phyloP scores from a whole-genome alignment of 306 rosid species.

The Adenanthera pavonina region DNA sequence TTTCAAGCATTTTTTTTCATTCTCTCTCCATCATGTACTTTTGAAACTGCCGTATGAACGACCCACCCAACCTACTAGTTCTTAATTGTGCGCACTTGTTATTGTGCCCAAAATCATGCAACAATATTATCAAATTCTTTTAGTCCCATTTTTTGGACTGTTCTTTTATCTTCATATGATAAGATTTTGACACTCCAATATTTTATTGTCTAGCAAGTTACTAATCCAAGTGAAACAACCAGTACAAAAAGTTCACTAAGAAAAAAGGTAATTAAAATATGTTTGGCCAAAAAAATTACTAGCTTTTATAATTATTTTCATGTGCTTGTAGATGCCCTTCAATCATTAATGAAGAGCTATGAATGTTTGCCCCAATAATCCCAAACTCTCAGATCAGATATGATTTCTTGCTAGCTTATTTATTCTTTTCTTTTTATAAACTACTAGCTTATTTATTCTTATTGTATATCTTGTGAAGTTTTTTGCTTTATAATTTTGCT shows the following conservation, averaged over 20 bases:
- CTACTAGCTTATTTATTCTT: too few relatives aligned
- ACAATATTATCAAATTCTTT: not conserved
- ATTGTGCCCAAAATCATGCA: not conserved
- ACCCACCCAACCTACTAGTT: not conserved
- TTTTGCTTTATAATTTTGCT: too few relatives aligned
- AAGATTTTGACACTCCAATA: slow-evolving; percentile 5
- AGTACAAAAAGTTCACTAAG: slow-evolving; percentile 66
- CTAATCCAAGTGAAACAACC: slow-evolving; percentile 48
- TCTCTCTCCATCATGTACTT: not conserved
- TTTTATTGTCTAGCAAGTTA: slow-evolving; percentile 49
- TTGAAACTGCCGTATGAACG: not conserved
- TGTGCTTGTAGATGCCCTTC: too few relatives aligned
- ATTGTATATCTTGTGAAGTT: too few relatives aligned
- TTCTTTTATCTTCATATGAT: not conserved
- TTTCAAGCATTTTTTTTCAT: not conserved
- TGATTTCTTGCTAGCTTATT: too few relatives aligned
- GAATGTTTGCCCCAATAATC: too few relatives aligned
- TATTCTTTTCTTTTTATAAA: too few relatives aligned
- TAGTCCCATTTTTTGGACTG: not conserved
- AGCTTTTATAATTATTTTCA: too few relatives aligned
- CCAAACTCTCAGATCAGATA: too few relatives aligned
- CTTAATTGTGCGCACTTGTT: not conserved
- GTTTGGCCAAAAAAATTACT: too few relatives aligned
- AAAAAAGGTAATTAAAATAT: slow-evolving; percentile 60
- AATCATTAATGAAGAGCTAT: too few relatives aligned